Base-by-base conservation (phyloP, 805 yeast species). In the Kluyveromyces wickerhamii region DNA sequence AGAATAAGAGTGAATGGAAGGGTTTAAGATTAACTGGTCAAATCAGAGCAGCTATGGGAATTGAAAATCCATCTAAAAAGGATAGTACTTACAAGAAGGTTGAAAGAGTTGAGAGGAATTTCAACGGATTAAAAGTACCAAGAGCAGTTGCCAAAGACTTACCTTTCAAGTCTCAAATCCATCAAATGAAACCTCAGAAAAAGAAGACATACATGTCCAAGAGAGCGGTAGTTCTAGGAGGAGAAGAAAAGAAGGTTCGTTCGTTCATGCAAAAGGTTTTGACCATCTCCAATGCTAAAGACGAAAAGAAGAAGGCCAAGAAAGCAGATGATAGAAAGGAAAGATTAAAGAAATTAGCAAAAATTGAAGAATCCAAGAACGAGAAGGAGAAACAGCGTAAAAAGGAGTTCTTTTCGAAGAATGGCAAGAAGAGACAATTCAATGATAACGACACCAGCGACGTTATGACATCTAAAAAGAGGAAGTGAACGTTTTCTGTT, bases 1-100 rank as follows among this genome's bases (percentile, higher is more conserved):
- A 65, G 22, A 74, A 86, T 45, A 92, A 92, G 62, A 66, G 70
- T 21, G 84, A 84, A 51, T 92, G 99, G 99, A 74, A 74, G 51
- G 99, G 99, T 43, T 87, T 92, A 94, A 74, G 95, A 54, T 68
- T 89, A 42, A 92, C 96, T 1, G 98, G 98, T 38, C 81, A 81
- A 50, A 87, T 92, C 27, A 75, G 98, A 51, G 89, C 92, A 15
- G 94, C 72, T 16, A 59, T 69, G 45, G 72, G 70, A 24, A 51
- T 86, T 30, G 74, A 71, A 14, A 75, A 92, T 0, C 89, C 89
- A 31, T 58, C 62, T 34, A 61, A 62, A 32, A 60, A 66, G 24
- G 74, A 73, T 45, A 69, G 76, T 39, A 58, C 66, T 23, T 77
- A 76, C 51, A 59, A 60, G 41, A 87, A 85, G 63, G 69, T 94